Conservation (phyloP, 2,329 filamentous ascomycete genomes). For the Aspergillus texensis region DNA sequence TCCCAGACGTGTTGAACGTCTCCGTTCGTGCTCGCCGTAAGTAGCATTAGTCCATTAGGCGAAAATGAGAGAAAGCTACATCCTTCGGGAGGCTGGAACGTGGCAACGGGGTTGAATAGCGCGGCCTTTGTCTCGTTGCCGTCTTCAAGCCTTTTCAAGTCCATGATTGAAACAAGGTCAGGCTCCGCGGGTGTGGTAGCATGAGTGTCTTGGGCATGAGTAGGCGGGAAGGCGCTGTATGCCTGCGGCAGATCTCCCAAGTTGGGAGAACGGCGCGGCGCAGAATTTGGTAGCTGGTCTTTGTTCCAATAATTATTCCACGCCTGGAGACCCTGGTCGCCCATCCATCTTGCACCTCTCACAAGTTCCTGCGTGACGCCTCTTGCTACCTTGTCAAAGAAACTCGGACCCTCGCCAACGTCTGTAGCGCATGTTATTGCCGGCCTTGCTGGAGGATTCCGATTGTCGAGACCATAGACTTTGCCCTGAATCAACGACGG, state of each 20-base stretch:
- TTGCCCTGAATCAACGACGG: conserved; percentile 36
- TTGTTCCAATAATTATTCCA: conserved; percentile 56
- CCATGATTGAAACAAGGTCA: conserved; percentile 50
- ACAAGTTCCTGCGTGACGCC: conserved; percentile 54
- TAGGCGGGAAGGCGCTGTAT: conserved; percentile 48
- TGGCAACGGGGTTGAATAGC: conserved; percentile 42
- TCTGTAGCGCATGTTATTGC: conserved; percentile 49
- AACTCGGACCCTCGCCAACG: conserved; percentile 50
- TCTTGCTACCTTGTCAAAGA: conserved; percentile 51
- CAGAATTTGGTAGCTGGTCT: conserved; percentile 35
- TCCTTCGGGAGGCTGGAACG: conserved; percentile 52
- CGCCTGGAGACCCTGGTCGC: conserved; percentile 52
- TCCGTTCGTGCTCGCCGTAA: conserved; percentile 53
- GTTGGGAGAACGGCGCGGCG: conserved; percentile 34
- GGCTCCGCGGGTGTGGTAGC: conserved; percentile 40
- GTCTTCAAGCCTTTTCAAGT: conserved; percentile 48
- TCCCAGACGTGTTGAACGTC: conserved; percentile 56
- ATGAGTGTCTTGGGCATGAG: conserved; percentile 47
- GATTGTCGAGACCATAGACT: conserved; percentile 45
- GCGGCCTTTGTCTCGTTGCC: conserved; percentile 37
- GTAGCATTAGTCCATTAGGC: conserved; percentile 49
- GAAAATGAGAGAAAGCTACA: conserved; percentile 54
- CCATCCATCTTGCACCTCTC: conserved; percentile 52
- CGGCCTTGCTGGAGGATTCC: conserved; percentile 46
- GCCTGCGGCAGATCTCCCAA: conserved; percentile 33